Evolutionary conservation across 2,329 filamentous ascomycete genomes (phyloP).

Genomic region (Fusarium sp.): DNA sequence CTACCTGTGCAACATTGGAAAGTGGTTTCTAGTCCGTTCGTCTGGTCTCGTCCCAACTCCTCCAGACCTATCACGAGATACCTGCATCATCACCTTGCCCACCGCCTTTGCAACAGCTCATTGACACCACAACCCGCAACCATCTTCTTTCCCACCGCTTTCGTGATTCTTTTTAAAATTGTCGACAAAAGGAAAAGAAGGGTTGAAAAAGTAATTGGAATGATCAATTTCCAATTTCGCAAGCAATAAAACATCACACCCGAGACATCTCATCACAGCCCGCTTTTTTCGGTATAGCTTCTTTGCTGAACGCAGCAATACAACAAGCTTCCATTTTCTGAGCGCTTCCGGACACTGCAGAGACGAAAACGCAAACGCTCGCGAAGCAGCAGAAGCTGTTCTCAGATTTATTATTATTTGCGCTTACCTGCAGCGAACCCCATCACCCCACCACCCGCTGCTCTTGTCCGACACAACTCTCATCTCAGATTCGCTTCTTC

Average conservation of each 20-base stretch:
- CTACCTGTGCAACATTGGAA: constrained; percentile 1
- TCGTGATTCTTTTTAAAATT: not conserved
- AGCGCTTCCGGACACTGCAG: constrained; percentile 17
- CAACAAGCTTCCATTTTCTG: not conserved
- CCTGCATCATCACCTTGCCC: constrained; percentile 15
- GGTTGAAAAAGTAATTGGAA: constrained; percentile 11
- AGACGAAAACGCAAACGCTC: constrained; percentile 18
- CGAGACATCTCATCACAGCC: constrained; percentile 21
- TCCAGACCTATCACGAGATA: constrained; percentile 36
- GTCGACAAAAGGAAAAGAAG: constrained; percentile 34
- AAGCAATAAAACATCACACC: constrained; percentile 18
- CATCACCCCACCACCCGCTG: constrained; percentile 13
- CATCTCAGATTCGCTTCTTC: constrained; percentile 12
- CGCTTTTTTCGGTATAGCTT: constrained; percentile 9
- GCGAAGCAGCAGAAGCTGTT: constrained; percentile 3
- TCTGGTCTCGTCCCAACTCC: constrained; percentile 2
- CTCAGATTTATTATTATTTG: constrained; percentile 8
- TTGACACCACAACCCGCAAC: constrained; percentile 22
- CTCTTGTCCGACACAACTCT: constrained; percentile 24
- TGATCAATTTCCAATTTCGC: constrained; percentile 1
- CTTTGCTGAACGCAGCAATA: constrained; percentile 12
- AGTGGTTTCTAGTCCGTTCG: constrained; percentile 2
- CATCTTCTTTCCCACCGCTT: constrained; percentile 13
- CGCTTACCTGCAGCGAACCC: constrained; percentile 39
- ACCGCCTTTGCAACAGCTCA: constrained; percentile 34